These are phyloP conservation scores for Musa beccarii DNA, from an alignment of 176 grass and related monocot genomes.

Conservation along the genomic window DNA sequence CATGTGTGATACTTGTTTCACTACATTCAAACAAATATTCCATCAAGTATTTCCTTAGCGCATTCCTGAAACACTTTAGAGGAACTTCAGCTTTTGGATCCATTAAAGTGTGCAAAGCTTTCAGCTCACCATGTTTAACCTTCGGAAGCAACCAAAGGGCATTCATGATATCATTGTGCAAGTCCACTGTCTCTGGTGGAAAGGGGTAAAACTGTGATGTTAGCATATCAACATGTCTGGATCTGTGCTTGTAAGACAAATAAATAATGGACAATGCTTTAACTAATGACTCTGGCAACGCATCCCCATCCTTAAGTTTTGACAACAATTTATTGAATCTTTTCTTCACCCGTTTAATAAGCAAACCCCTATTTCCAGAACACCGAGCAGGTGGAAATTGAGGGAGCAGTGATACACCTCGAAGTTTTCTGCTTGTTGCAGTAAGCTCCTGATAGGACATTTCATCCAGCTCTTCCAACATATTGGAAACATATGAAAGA, in stretches of 20 bases:
- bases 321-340: not conserved
- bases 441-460: conserved; percentile 27
- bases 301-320: conserved; percentile 13
- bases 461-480: conserved; percentile 25
- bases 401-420: conserved; percentile 16
- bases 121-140: conserved; percentile 19
- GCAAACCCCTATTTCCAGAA: not conserved
- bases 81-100: conserved; percentile 25
- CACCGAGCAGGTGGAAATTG: conserved; percentile 15
- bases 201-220: conserved; percentile 29
- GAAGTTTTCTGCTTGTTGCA: conserved; percentile 28
- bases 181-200: conserved; percentile 12
- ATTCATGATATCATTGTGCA: conserved; percentile 29
- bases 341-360: conserved; percentile 20
- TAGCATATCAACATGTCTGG: conserved; percentile 10
- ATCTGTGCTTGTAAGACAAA: conserved; percentile 28
- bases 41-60: conserved; percentile 32
- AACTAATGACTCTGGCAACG: conserved; percentile 25
- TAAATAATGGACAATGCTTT: conserved; percentile 28
- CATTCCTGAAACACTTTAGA: conserved; percentile 11
- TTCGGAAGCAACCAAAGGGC: conserved; percentile 24
- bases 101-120: conserved; percentile 19
- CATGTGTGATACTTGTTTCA: conserved; percentile 24
- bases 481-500: conserved; percentile 21
- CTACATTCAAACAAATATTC: conserved; percentile 37